phyloP scores from a whole-genome alignment of 164 flowering plant species.

The Magnolia changhungtana region DNA sequence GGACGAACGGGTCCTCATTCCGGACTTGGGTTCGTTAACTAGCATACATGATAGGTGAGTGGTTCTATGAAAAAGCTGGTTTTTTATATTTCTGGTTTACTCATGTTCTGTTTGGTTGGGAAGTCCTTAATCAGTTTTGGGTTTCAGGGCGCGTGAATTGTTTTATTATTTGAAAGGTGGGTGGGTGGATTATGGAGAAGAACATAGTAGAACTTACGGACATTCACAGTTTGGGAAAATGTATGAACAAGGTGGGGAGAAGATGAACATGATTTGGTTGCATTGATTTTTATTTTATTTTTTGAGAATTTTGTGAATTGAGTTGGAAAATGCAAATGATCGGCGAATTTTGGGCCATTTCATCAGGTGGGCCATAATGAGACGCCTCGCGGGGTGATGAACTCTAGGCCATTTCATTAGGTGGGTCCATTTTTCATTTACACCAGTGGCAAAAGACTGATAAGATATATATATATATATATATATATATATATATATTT shows the following conservation, averaged over 20 bases:
- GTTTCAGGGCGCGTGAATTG: constrained; percentile 88
- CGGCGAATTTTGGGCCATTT: too few species aligned
- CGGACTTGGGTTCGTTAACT: constrained; percentile 95
- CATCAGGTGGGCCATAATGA: too few species aligned
- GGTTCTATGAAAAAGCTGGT: background rate
- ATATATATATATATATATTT: too few species aligned
- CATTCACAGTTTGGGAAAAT: constrained; percentile 78
- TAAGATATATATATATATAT: too few species aligned
- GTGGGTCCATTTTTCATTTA: too few species aligned
- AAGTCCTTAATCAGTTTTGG: constrained; percentile 9
- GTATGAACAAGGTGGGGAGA: constrained; percentile 62
- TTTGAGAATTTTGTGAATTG: background rate
- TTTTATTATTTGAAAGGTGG: constrained; percentile 98
- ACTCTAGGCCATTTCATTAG: too few species aligned
- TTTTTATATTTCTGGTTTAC: background rate
- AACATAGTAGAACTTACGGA: constrained; percentile 79
- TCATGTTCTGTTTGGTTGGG: background rate
- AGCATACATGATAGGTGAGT: constrained; percentile 88
- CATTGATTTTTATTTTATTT: background rate
- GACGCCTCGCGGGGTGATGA: too few species aligned
- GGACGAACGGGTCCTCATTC: constrained; percentile 87
- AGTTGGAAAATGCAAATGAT: background rate
- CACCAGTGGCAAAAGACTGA: too few species aligned
- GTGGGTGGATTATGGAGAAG: constrained; percentile 91
- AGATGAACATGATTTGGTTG: background rate